These are phyloP conservation scores for Glonium stellatum DNA, from an alignment of 495 filamentous ascomycete species.

Conservation along the genomic window DNA sequence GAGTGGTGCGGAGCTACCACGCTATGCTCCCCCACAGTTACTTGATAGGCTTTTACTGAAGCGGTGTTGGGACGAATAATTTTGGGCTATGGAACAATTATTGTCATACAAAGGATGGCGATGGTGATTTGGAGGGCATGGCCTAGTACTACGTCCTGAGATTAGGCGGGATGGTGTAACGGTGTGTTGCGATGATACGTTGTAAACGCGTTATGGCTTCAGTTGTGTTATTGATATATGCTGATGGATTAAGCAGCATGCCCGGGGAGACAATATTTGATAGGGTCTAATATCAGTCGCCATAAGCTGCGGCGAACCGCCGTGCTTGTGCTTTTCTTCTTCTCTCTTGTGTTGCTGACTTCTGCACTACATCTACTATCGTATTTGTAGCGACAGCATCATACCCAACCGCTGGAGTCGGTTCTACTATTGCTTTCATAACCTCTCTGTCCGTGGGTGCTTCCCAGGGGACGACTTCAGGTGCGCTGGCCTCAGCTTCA, in stretches of 20 bases:
- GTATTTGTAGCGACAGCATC: neutral
- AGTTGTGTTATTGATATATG: too few species aligned
- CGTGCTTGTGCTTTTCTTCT: neutral
- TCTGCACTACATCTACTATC: neutral
- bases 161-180: too few species aligned
- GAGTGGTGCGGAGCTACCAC: too few species aligned
- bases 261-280: neutral
- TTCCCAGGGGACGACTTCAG: neutral
- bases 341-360: neutral
- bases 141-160: too few species aligned
- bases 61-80: too few species aligned
- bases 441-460: neutral
- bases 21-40: too few species aligned
- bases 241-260: neutral
- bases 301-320: conserved; percentile 1
- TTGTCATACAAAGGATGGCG: too few species aligned
- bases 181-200: too few species aligned
- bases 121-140: too few species aligned
- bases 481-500: neutral
- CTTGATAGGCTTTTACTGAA: too few species aligned
- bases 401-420: neutral
- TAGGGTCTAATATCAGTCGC: neutral
- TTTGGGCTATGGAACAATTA: too few species aligned
- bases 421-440: neutral
- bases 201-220: too few species aligned